Percentiles rank a stretch among this genome's conserved stretches.
These are phyloP conservation scores for Suillus spraguei DNA, from an alignment of 768 basidiomycete species.

Conservation along the genomic window DNA sequence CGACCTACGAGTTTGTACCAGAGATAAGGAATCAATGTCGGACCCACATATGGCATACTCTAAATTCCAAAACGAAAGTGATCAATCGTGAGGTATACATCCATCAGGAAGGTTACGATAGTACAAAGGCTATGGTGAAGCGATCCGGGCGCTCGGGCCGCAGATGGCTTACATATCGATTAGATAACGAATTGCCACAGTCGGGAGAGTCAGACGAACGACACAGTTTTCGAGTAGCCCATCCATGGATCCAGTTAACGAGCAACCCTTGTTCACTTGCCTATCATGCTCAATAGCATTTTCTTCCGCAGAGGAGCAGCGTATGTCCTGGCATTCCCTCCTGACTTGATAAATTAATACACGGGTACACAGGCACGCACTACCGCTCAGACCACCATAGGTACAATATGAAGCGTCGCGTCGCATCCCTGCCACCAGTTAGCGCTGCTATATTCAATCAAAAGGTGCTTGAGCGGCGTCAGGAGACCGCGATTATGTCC, in stretches of 20 bases:
- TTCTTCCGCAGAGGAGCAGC: slow-evolving; percentile 77
- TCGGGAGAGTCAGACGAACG: neutral
- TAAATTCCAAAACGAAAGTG: no score
- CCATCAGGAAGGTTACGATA: no score
- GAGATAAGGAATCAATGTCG: no score
- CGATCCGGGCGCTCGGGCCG: no score
- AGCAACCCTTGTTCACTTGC: slow-evolving; percentile 71
- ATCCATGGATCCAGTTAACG: slow-evolving; percentile 9
- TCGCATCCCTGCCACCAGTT: slow-evolving; percentile 88
- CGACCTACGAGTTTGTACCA: no score
- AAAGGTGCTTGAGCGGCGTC: slow-evolving; percentile 80
- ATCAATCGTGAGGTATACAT: no score
- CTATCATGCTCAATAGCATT: slow-evolving; percentile 92
- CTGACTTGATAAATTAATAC: slow-evolving; percentile 11
- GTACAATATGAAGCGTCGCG: slow-evolving; percentile 97
- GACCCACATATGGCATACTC: no score
- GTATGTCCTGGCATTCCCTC: slow-evolving; percentile 43
- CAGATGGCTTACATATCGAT: no score
- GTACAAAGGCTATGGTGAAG: no score
- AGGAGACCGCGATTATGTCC: slow-evolving; percentile 71
- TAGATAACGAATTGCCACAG: no score
- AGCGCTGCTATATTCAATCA: slow-evolving; percentile 77
- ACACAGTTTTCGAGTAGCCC: no score
- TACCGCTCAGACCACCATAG: slow-evolving; percentile 95
- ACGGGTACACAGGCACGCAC: slow-evolving; percentile 61